Percentiles rank a stretch among this genome's conserved stretches.
These are phyloP conservation scores for Plasmodium relictum DNA, from an alignment of 169 alveolate species.

Conservation along the genomic window DNA sequence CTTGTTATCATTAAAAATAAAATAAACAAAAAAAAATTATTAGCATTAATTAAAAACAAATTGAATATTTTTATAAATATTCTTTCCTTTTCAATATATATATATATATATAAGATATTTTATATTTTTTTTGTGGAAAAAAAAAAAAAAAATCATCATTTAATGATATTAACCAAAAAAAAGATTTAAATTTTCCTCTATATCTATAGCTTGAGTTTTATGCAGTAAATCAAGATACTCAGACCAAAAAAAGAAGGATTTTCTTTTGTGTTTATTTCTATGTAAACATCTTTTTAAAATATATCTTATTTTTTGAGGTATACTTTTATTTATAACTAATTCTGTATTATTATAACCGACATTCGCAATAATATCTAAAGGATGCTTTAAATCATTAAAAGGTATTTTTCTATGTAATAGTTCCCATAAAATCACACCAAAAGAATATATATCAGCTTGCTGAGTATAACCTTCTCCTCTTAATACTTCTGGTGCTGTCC, in stretches of 20 bases:
- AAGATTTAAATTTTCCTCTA: background rate
- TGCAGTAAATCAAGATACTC: constrained; percentile 43
- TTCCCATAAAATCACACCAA: constrained; percentile 90
- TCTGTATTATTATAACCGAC: constrained; percentile 79
- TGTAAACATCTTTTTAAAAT: constrained; percentile 48
- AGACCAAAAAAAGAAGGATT: constrained; percentile 74
- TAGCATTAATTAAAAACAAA: too few species aligned
- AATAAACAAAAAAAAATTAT: too few species aligned
- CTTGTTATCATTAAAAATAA: too few species aligned
- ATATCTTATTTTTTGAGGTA: constrained; percentile 28
- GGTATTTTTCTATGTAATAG: constrained; percentile 87
- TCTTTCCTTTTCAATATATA: too few species aligned
- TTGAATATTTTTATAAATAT: too few species aligned
- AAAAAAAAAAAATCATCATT: too few species aligned
- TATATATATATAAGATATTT: too few species aligned
- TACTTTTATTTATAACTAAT: constrained; percentile 13
- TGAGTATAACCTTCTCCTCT: constrained; percentile 87
- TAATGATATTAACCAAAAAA: background rate
- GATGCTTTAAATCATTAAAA: constrained; percentile 79
- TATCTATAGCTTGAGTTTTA: background rate
- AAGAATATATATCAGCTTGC: constrained; percentile 88
- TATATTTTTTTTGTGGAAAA: too few species aligned
- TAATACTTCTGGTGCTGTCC: constrained; percentile 90
- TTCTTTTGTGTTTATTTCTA: constrained; percentile 32
- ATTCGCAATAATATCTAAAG: constrained; percentile 78